Evolutionary conservation across 2,329 filamentous ascomycete species (phyloP).

Genomic region (Pseudogymnoascus sp.): DNA sequence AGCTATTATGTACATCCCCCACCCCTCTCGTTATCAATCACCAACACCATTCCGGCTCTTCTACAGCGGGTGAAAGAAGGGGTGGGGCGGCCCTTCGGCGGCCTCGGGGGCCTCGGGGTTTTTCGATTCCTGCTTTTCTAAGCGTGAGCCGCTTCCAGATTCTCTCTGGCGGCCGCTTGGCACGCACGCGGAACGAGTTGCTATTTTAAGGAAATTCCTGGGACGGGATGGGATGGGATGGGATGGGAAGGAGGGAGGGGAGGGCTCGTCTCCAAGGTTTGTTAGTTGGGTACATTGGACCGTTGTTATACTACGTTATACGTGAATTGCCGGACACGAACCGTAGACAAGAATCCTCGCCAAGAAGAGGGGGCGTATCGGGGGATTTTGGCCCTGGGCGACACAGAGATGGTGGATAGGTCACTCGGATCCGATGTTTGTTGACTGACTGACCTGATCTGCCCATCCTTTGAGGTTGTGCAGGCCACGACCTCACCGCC

Average conservation of each 20-base stretch:
- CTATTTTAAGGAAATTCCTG: background rate
- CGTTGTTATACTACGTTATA: background rate
- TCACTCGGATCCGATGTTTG: background rate
- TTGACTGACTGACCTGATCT: background rate
- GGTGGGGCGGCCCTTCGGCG: background rate
- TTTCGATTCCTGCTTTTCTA: background rate
- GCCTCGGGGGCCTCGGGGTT: background rate
- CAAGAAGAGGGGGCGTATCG: background rate
- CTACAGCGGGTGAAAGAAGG: background rate
- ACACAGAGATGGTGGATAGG: background rate
- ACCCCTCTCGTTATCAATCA: background rate
- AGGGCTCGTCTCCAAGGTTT: background rate
- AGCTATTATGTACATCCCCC: conserved; percentile 3
- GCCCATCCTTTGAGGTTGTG: background rate
- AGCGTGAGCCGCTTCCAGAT: background rate
- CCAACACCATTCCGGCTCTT: background rate
- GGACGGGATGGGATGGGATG: background rate
- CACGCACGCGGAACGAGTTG: background rate
- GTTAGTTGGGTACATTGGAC: background rate
- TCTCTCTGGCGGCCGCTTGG: background rate
- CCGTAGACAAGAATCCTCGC: background rate
- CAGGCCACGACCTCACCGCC: background rate
- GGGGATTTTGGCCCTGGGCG: background rate
- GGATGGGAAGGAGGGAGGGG: background rate
- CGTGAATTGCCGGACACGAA: background rate